A percentile compares a stretch with the other conserved stretches of the same genome.
Conservation (phyloP, 1,139 yeast species). For the Blastobotrys aristatus region DNA sequence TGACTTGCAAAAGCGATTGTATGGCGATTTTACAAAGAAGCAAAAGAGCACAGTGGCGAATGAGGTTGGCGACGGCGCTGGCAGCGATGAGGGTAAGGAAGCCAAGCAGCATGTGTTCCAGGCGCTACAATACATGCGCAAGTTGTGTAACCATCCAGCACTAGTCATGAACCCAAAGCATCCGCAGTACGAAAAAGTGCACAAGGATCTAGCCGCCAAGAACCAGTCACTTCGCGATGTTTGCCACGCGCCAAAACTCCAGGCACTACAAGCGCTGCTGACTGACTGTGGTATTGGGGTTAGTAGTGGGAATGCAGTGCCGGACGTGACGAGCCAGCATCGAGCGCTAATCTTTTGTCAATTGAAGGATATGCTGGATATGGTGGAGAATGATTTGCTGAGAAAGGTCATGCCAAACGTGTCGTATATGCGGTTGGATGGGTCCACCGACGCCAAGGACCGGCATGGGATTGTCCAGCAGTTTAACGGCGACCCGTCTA, state of each 20-base stretch:
- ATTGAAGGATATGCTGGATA: constrained; percentile 94
- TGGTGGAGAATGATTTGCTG: constrained; percentile 86
- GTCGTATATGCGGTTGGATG: constrained; percentile 92
- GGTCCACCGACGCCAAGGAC: constrained; percentile 87
- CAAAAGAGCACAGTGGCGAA: constrained; percentile 69
- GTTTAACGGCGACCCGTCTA: constrained; percentile 94
- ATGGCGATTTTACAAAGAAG: constrained; percentile 85
- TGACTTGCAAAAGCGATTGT: constrained; percentile 79
- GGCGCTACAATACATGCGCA: constrained; percentile 95
- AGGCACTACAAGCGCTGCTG: constrained; percentile 74
- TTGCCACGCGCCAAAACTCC: constrained; percentile 83
- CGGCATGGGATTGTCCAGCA: constrained; percentile 88
- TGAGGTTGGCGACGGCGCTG: constrained; percentile 56
- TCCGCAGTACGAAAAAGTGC: constrained; percentile 72
- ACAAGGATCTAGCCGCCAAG: constrained; percentile 51
- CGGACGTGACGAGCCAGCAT: constrained; percentile 71
- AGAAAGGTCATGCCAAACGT: constrained; percentile 84
- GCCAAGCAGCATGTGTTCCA: constrained; percentile 93
- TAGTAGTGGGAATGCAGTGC: constrained; percentile 31
- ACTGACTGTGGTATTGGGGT: constrained; percentile 93
- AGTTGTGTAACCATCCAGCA: constrained; percentile 94
- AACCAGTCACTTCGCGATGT: constrained; percentile 63
- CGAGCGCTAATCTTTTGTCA: constrained; percentile 95
- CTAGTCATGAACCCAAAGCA: constrained; percentile 80
- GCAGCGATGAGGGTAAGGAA: constrained; percentile 36